Base-by-base conservation (phyloP, 768 basidiomycete species). In the Amanita subjunquillea region DNA sequence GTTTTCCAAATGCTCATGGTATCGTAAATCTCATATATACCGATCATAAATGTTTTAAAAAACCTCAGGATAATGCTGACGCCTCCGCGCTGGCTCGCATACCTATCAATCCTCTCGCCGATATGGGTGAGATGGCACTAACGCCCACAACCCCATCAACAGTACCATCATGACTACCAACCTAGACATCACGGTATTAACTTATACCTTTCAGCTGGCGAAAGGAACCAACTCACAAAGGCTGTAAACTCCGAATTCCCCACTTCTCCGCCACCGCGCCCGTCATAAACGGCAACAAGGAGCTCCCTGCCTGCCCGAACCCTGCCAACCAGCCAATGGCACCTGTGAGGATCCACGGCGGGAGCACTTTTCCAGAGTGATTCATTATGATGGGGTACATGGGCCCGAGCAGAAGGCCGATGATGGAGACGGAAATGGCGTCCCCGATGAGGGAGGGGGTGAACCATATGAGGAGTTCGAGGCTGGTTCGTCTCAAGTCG, bases 301-400 rank as follows among this genome's bases (percentile, higher is more conserved):
- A 87, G 39, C 80, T 80, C 15, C 87, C 87, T 2, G 84, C 79
- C 60, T 84, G 82, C 0, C 87, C 86, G 30, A 80, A 74, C 3
- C 78, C 79, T 5, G 80, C 79, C 29, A 83, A 80, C 82, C 81
- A 84, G 7, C 82, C 83, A 34, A 85, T 80, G 9, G 80, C 73
- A 22, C 75, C 78, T 42, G 73, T 77, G 25, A 89, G 72, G 7
- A 92, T 71, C 75, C 82, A 83, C 6, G 73, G 72, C 5, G 90
- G n/a, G 7, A 93, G 65, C 49, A 90, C 72, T 1, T 79, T 73
- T 5, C 80, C 76, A 1, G 83, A 69, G 41, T 85, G 77, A 60
- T 85, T 87, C 79, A 91, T 81, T 7, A 79, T 72, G 41, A 86
- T 77, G 1, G 84, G 85, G 60, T 83, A 88, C 69, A 88, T 78